A percentile compares a stretch with the other conserved stretches of the same genome.
Conservation (phyloP, 805 yeast species). For the Candida khao-thaluensis region DNA sequence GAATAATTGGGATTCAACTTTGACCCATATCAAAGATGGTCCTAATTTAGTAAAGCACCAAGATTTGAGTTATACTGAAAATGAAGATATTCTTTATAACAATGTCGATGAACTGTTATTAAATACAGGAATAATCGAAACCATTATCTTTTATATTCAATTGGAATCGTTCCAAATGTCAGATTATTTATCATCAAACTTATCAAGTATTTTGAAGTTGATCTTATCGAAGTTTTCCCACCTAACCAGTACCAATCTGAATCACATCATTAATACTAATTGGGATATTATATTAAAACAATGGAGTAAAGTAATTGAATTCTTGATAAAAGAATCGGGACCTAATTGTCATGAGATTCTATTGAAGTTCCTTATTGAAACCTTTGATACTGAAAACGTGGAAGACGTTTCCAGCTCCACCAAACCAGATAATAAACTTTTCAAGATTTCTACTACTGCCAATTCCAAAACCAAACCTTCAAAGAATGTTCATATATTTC, state of each 20-base stretch:
- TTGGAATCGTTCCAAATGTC: slow-evolving; percentile 40
- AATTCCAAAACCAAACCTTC: neutral
- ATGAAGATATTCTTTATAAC: slow-evolving; percentile 23
- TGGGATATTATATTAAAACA: slow-evolving; percentile 33
- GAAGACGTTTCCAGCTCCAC: neutral
- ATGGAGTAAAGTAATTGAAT: slow-evolving; percentile 29
- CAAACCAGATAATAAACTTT: neutral
- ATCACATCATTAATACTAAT: slow-evolving; percentile 30
- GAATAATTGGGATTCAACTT: slow-evolving; percentile 29
- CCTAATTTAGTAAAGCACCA: slow-evolving; percentile 4
- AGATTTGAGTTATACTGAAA: slow-evolving; percentile 20
- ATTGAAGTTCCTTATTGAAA: slow-evolving; percentile 28
- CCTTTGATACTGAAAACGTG: slow-evolving; percentile 20
- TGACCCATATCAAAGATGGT: slow-evolving; percentile 15
- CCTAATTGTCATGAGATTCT: slow-evolving; percentile 37
- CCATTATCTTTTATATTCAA: slow-evolving; percentile 37
- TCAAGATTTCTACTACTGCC: neutral
- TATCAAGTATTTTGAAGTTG: slow-evolving; percentile 27
- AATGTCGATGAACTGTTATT: slow-evolving; percentile 21
- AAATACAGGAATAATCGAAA: slow-evolving; percentile 34
- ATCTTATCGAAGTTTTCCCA: slow-evolving; percentile 31
- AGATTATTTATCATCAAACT: slow-evolving; percentile 32
- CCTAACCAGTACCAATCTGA: slow-evolving; percentile 10
- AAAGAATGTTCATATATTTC: slow-evolving; percentile 22
- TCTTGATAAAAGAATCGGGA: slow-evolving; percentile 37